Conservation (phyloP, 495 filamentous ascomycete genomes). For the Cetradonia linearis region DNA sequence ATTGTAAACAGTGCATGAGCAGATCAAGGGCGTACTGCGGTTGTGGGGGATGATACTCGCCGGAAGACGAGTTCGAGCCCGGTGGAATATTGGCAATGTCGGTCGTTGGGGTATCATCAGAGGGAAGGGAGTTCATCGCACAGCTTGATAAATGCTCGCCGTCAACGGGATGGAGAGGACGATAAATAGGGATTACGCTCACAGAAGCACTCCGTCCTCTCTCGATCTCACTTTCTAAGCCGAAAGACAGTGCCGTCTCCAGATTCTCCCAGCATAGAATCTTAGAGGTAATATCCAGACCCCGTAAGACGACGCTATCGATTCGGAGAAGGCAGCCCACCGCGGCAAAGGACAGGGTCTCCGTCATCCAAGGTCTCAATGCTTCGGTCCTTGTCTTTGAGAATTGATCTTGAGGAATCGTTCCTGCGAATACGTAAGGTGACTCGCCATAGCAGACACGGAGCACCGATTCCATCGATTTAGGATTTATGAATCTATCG, state of each 20-base stretch:
- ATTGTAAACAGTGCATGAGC: constrained; percentile 22
- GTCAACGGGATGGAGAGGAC: neutral
- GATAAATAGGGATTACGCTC: constrained; percentile 2
- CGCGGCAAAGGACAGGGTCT: constrained; percentile 44
- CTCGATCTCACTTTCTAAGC: constrained; percentile 30
- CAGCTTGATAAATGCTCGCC: constrained; percentile 29
- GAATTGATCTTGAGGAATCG: constrained; percentile 10
- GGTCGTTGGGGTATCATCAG: neutral
- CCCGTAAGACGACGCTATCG: constrained; percentile 33
- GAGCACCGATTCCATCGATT: constrained; percentile 37
- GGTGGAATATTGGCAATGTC: constrained; percentile 31
- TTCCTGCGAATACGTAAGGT: constrained; percentile 21
- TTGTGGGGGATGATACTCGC: neutral
- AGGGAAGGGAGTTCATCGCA: neutral
- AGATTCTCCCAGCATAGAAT: constrained; percentile 45
- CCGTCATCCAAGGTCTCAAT: constrained; percentile 34
- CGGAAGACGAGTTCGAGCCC: neutral
- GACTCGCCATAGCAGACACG: constrained; percentile 42
- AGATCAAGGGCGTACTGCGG: constrained; percentile 28
- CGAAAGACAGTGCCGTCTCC: constrained; percentile 38
- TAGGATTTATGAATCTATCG: constrained; percentile 41
- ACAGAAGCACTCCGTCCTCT: constrained; percentile 26
- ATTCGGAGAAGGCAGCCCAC: constrained; percentile 42
- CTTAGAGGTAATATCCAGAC: constrained; percentile 36
- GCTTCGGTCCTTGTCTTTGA: constrained; percentile 23